Base-by-base conservation (phyloP, 2,329 filamentous ascomycete species). In the Coleophoma eucalyptorum region DNA sequence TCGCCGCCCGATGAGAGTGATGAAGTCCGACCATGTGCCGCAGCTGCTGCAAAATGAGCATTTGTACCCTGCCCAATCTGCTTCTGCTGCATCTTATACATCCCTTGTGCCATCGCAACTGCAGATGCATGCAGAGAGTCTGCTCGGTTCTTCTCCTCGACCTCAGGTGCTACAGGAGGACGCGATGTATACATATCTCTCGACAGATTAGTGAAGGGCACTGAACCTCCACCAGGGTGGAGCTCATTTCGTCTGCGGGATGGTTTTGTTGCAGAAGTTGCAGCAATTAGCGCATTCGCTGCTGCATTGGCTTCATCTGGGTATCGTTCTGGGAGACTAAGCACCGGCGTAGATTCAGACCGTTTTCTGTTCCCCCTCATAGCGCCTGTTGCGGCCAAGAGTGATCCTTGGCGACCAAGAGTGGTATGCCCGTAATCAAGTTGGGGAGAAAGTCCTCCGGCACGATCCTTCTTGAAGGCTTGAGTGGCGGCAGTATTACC, bases 91-190 rank as follows among this genome's bases (percentile, higher is more conserved):
- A 81, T 74, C 11, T 75, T 80, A 64, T 91, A 96, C 84, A 96
- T 93, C 59, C 87, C 83, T 68, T 86, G 88, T 6, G 92, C 91
- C 90, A 97, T 96, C 11, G 88, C 89, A 3, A 96, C 75, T 2
- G 92, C 90, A 18, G 90, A 93, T 31, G 90, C 89, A 56, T 86
- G 87, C 3, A 96, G 73, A 4, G 84, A 83, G 58, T 90, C 87
- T 42, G 85, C 80, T 51, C 80, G 82, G 54, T 80, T 84, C 66
- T 84, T 80, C 62, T 96, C 90, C 38, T 94, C 86, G 0, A 83
- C 71, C 62, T 95, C 89, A 2, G 80, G 72, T 21, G 81, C 77
- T 3, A 95, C 81, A 0, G 85, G 86, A 4, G 91, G 90, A 33
- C 82, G 73, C 1, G 88, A 85, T 0, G 87, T 90, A 64, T 87